Conservation (phyloP, 2,329 filamentous ascomycete species). For the Penicillium olsonii region DNA sequence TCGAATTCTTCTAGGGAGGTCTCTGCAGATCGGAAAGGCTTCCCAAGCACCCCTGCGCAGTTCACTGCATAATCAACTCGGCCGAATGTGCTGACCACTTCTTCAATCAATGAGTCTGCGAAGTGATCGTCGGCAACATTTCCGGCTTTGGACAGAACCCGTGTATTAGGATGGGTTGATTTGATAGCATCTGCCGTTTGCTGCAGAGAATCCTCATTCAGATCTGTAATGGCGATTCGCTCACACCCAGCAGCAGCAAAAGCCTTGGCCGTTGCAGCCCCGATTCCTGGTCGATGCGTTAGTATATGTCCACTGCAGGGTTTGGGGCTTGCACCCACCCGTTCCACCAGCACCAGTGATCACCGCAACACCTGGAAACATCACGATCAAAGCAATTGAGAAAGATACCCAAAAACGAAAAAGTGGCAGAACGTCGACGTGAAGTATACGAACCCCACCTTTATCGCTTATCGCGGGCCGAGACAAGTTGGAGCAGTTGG, state of each 20-base stretch:
- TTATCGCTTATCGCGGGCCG: constrained; percentile 14
- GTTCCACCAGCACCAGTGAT: constrained; percentile 53
- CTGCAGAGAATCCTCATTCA: constrained; percentile 46
- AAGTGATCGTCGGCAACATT: constrained; percentile 54
- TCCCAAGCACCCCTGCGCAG: constrained; percentile 53
- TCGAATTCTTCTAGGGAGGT: constrained; percentile 54
- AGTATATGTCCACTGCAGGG: neutral
- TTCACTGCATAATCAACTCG: constrained; percentile 60
- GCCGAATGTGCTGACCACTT: constrained; percentile 29
- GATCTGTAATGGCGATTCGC: constrained; percentile 57
- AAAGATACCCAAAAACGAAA: neutral
- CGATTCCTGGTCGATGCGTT: constrained; percentile 50
- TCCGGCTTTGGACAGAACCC: constrained; percentile 42
- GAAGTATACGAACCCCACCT: neutral
- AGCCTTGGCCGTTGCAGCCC: constrained; percentile 53
- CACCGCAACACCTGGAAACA: constrained; percentile 50
- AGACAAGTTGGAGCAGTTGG: constrained; percentile 20
- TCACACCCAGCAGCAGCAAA: constrained; percentile 55
- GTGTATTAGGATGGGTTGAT: constrained; percentile 34
- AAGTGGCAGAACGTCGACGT: neutral
- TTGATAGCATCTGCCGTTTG: constrained; percentile 30
- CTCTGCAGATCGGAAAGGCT: constrained; percentile 39
- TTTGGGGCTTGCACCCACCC: constrained; percentile 32
- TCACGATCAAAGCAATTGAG: neutral
- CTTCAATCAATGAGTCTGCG: constrained; percentile 37